A percentile compares a stretch with the other conserved stretches of the same genome.
Conservation (phyloP, 345 rosid genomes). For the Eutrema yunnanense region DNA sequence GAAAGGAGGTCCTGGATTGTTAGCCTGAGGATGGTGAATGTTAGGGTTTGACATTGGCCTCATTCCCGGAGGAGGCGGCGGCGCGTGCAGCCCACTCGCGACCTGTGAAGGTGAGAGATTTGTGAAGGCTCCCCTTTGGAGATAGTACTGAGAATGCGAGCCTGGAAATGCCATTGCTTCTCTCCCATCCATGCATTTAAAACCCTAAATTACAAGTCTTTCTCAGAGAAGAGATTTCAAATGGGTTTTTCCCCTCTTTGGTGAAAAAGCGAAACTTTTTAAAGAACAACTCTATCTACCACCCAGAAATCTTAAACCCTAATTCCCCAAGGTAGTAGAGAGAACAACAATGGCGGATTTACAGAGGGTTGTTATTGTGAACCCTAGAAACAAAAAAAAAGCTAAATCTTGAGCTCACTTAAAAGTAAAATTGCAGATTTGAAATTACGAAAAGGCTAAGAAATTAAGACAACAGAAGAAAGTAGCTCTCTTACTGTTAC, state of each 20-base stretch:
- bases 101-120: constrained; percentile 49
- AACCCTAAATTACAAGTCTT: constrained; percentile 19
- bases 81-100: constrained; percentile 44
- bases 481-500: constrained; percentile 13
- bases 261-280: constrained; percentile 2
- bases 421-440: constrained; percentile 5
- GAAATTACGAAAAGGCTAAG: not conserved
- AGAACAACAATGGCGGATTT: constrained; percentile 28
- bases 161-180: constrained; percentile 88
- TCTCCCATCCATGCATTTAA: constrained; percentile 98
- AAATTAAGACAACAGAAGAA: not conserved
- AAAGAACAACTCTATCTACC: not conserved
- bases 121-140: constrained; percentile 67
- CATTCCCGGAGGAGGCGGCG: constrained; percentile 43
- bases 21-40: constrained; percentile 40
- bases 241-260: not conserved
- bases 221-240: not conserved
- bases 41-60: constrained; percentile 51
- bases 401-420: constrained; percentile 3
- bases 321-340: constrained; percentile 6
- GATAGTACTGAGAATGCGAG: constrained; percentile 70
- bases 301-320: constrained; percentile 17
- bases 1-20: constrained; percentile 44
- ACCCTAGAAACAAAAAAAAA: constrained; percentile 2
- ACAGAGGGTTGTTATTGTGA: not conserved